Conservation (phyloP, 2,329 filamentous ascomycete species). For the Didymella exigua region DNA sequence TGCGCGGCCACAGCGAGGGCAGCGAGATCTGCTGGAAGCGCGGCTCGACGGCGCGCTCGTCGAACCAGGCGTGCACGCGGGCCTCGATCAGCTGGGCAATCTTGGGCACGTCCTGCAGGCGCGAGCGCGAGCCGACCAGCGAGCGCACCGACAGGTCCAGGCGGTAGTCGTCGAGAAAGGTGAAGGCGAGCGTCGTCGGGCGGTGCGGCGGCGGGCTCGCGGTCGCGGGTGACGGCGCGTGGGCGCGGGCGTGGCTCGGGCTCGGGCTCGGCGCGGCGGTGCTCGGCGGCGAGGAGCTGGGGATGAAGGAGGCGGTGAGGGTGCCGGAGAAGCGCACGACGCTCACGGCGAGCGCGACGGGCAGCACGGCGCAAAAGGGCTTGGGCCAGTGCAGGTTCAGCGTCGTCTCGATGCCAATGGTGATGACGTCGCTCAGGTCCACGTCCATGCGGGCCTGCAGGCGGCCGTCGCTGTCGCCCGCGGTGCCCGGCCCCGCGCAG, state of each 20-base stretch:
- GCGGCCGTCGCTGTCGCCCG: conserved; percentile 68
- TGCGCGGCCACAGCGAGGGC: conserved; percentile 81
- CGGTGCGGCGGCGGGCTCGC: conserved; percentile 30
- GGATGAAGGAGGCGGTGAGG: conserved; percentile 89
- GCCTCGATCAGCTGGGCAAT: conserved; percentile 84
- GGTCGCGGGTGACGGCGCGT: conserved; percentile 22
- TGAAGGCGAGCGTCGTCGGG: conserved; percentile 91
- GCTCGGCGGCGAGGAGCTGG: conserved; percentile 55
- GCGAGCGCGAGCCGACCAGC: conserved; percentile 77
- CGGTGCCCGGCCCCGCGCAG: conserved; percentile 49
- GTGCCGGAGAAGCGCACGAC: conserved; percentile 96
- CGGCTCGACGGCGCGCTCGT: conserved; percentile 83
- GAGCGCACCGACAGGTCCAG: conserved; percentile 82
- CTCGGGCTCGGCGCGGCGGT: conserved; percentile 40
- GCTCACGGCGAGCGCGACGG: conserved; percentile 88
- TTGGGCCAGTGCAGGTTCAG: conserved; percentile 94
- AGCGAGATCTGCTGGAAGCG: conserved; percentile 86
- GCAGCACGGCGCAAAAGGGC: conserved; percentile 83
- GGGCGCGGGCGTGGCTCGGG: conserved; percentile 49
- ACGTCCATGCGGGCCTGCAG: conserved; percentile 97
- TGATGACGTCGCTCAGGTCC: conserved; percentile 94
- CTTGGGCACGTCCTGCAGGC: conserved; percentile 84
- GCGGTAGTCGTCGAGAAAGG: conserved; percentile 87
- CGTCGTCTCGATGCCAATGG: conserved; percentile 91
- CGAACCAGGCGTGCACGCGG: conserved; percentile 83